Evolutionary conservation across 1,284 basidiomycete genomes (phyloP), one percentile per base, ranked within the genome.

Genomic region (Ganoderma sinense): DNA sequence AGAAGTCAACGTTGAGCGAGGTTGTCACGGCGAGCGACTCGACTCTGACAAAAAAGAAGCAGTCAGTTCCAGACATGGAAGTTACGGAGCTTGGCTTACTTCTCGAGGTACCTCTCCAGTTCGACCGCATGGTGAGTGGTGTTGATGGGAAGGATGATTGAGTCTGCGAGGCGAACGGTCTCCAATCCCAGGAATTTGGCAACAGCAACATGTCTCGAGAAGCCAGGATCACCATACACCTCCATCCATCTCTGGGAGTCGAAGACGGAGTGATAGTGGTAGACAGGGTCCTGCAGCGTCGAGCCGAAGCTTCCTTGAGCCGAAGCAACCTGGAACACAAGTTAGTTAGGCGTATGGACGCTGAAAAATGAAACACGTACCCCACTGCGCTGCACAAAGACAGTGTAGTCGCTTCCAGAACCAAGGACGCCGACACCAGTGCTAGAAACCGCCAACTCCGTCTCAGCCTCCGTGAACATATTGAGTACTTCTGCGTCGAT

Each of bases 211-310:
- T 91, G 61, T n/a, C 23, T 66, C 20, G 53, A 41, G 82, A 94
- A 95, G 4, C 86, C 87, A 1, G 92, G 90, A 77, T 96, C 94
- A 62, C 88, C 91, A 73, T 89, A 96, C 51, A 85, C 75, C 71
- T 91, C 88, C 80, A 91, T 88, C 92, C 91, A 96, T 62, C 85
- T 81, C 75, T 90, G 85, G 8, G 88, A 88, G 79, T 96, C 94
- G 78, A 90, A 96, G 73, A 94, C 86, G 11, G 90, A 92, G 79
- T 92, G 90, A 76, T 93, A 94, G 77, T 93, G 92, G 74, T 92
- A 93, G 3, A 91, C 89, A 1, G 93, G 83, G 74, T 92, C 91
- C 65, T 81, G 81, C n/a, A 78, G 75, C 43, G 84, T 84, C 20
- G 80, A 79, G 6, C 77, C 73, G 74, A 90, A 91, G 2, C 87